Percentiles rank a stretch among this genome's conserved stretches.
Conservation (phyloP, 2,329 filamentous ascomycete species). For the Epichloe sylvatica region DNA sequence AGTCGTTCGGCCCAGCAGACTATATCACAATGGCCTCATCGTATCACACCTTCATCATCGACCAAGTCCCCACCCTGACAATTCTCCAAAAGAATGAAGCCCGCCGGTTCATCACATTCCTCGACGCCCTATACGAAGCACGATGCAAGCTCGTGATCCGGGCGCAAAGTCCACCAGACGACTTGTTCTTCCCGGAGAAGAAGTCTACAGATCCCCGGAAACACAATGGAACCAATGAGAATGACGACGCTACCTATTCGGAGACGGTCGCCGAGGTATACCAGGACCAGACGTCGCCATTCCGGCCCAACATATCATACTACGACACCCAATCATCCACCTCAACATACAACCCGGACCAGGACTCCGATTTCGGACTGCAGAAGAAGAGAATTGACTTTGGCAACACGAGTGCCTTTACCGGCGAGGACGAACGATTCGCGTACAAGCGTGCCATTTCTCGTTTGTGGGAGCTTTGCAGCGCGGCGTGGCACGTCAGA, state of each 20-base stretch:
- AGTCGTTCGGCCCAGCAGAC: slow-evolving; percentile 61
- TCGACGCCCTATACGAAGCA: slow-evolving; percentile 73
- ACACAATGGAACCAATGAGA: slow-evolving; percentile 8
- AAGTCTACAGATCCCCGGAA: slow-evolving; percentile 10
- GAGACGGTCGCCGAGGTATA: slow-evolving; percentile 51
- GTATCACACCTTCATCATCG: slow-evolving; percentile 65
- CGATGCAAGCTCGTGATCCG: slow-evolving; percentile 60
- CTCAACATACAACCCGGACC: slow-evolving; percentile 39
- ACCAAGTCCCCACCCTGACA: slow-evolving; percentile 53
- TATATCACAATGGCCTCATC: slow-evolving; percentile 70
- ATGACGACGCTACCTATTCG: slow-evolving; percentile 27
- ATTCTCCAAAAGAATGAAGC: slow-evolving; percentile 66
- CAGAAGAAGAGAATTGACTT: slow-evolving; percentile 43
- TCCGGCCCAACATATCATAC: slow-evolving; percentile 62
- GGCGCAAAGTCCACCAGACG: slow-evolving; percentile 54
- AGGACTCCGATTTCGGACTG: slow-evolving; percentile 41
- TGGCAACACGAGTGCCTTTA: slow-evolving; percentile 52
- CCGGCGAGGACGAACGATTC: slow-evolving; percentile 69
- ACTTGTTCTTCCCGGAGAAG: slow-evolving; percentile 61
- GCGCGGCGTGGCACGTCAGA: slow-evolving; percentile 55
- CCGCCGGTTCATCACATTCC: slow-evolving; percentile 62
- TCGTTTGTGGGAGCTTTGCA: slow-evolving; percentile 72
- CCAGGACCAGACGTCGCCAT: slow-evolving; percentile 62
- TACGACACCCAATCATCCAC: slow-evolving; percentile 38
- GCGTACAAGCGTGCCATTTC: slow-evolving; percentile 66